Evolutionary conservation across 2,329 filamentous ascomycete species (phyloP).

Genomic region (Myotisia sp.): DNA sequence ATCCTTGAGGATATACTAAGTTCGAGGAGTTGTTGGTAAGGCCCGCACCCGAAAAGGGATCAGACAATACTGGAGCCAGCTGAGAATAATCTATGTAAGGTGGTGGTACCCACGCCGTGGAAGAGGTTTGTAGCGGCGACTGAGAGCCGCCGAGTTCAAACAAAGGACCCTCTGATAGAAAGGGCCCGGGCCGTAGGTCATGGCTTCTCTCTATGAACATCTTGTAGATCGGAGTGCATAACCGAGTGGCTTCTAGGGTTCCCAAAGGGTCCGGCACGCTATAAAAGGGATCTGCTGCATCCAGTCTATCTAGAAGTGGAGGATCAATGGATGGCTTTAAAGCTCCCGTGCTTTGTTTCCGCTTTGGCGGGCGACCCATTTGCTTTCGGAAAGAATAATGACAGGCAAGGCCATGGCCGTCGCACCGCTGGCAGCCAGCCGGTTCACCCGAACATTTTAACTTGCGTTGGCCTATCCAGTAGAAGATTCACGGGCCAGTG

Average conservation of each 20-base stretch:
- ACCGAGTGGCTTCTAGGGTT: constrained; percentile 15
- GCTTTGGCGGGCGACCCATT: constrained; percentile 35
- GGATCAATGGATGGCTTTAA: constrained; percentile 17
- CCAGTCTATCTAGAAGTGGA: background rate
- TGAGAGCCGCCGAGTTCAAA: constrained; percentile 6
- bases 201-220: constrained; percentile 10
- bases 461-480: constrained; percentile 35
- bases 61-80: constrained; percentile 6
- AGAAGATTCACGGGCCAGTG: too few species aligned
- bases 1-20: background rate
- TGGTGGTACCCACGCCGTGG: constrained; percentile 3
- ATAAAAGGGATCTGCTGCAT: background rate
- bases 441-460: constrained; percentile 35
- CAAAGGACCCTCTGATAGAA: constrained; percentile 9
- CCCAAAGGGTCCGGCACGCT: constrained; percentile 11
- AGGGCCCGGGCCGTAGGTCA: constrained; percentile 8
- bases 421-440: constrained; percentile 30
- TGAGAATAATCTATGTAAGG: constrained; percentile 10
- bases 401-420: constrained; percentile 29
- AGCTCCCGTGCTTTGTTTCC: constrained; percentile 17
- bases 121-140: background rate
- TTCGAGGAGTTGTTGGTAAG: background rate
- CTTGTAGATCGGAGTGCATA: constrained; percentile 20
- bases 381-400: constrained; percentile 36
- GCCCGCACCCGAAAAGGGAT: background rate